Evolutionary conservation across 495 filamentous ascomycete genomes (phyloP).

Genomic region (Penicillium parvum): DNA sequence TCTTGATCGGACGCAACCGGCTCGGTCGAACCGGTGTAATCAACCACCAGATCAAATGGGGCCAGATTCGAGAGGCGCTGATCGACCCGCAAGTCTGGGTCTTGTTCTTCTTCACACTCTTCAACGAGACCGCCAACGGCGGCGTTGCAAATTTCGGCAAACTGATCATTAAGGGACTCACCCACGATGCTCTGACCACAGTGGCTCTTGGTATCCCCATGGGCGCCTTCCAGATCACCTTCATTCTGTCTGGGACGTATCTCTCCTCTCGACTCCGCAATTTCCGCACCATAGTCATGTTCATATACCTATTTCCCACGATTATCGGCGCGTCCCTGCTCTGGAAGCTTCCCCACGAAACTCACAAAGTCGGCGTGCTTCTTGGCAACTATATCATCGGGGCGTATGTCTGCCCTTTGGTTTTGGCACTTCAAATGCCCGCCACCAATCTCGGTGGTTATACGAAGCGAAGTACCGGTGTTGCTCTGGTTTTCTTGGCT

Average conservation of each 20-base stretch:
- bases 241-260: slow-evolving; percentile 30
- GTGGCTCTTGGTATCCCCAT: slow-evolving; percentile 35
- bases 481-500: slow-evolving; percentile 37
- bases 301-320: slow-evolving; percentile 32
- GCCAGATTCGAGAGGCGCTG: slow-evolving; percentile 43
- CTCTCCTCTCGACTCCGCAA: slow-evolving; percentile 31
- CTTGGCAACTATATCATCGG: slow-evolving; percentile 40
- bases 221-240: slow-evolving; percentile 38
- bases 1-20: slow-evolving; percentile 35
- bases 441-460: slow-evolving; percentile 39
- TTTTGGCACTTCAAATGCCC: slow-evolving; percentile 40
- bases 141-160: slow-evolving; percentile 36
- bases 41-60: slow-evolving; percentile 40
- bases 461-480: slow-evolving; percentile 38
- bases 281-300: slow-evolving; percentile 33
- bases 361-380: slow-evolving; percentile 31
- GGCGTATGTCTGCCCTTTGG: slow-evolving; percentile 35
- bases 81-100: slow-evolving; percentile 37
- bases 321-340: slow-evolving; percentile 31
- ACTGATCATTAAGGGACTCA: slow-evolving; percentile 37
- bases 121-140: slow-evolving; percentile 39
- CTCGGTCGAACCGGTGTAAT: slow-evolving; percentile 38
- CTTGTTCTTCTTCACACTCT: slow-evolving; percentile 33
- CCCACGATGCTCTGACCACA: slow-evolving; percentile 24
- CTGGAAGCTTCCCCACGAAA: slow-evolving; percentile 32